Base-by-base conservation (phyloP, 495 filamentous ascomycete genomes). In the Pyronema omphalodes region DNA sequence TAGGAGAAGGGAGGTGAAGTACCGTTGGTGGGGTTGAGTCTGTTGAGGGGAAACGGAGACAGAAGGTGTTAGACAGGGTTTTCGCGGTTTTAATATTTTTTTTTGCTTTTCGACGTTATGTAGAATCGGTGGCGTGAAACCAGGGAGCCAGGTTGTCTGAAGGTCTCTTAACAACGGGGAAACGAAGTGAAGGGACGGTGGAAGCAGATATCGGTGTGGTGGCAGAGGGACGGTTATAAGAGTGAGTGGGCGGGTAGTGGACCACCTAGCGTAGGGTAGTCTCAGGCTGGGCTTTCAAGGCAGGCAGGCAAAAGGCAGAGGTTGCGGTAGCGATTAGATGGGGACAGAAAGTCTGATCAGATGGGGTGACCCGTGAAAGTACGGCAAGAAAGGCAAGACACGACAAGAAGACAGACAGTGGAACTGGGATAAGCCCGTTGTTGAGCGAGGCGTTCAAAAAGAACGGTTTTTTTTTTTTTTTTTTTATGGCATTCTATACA, bases 61-160 rank as follows among this genome's bases (percentile, higher is more conserved):
- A 15, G 40, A 58, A 52, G 58, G 56, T 55, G 57, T 65, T 64
- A 70, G 66, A 60, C 58, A 67, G 62, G 61, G 69, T 73, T 73
- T 72, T 70, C 67, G 59, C 49, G 57, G 55, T 73, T 73, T 73
- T 67, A 69, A 68, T 48, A 71, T 73, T 73, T 73, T 73, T 73
- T 71, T 59, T 54, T 55, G 55, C 41, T 65, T 71, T 71, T 71
- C 54, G 54, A 44, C 34, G 52, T 54, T 54, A 55, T 53, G 40
- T 46, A 23, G 53, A 29, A 29, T 29, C 23, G 23, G 35, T 45
- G 51, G 44, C 39, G 54, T 53, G 50, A 45, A 50, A 55, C 51
- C 53, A 57, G 44, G 54, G 46, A 57, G 60, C 61, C 63, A 65
- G 52, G 61, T 54, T 55, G 47, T 46, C 46, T 15, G 50, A 52